A percentile compares a stretch with the other conserved stretches of the same genome.
Evolutionary conservation across 2,329 filamentous ascomycete genomes (phyloP).

Genomic region (Aspergillus floridensis): DNA sequence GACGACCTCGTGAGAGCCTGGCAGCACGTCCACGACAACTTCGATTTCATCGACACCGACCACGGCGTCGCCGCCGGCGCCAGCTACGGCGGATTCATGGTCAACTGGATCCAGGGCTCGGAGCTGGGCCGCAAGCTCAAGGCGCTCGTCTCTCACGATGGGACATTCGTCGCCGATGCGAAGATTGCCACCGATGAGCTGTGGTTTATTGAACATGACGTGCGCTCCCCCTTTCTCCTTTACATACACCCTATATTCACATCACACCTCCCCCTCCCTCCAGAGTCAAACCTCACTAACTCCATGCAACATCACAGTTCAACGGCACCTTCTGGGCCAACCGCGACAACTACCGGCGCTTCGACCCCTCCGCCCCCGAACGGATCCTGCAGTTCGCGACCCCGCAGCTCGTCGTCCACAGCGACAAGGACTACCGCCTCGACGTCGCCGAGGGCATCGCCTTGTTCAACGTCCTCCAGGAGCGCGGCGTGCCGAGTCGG

Average conservation of each 20-base stretch:
- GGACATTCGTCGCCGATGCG: slow-evolving; percentile 66
- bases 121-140: slow-evolving; percentile 79
- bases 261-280: neutral
- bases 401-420: slow-evolving; percentile 81
- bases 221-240: slow-evolving; percentile 15
- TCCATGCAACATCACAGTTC: slow-evolving; percentile 31
- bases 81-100: slow-evolving; percentile 47
- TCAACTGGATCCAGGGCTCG: slow-evolving; percentile 86
- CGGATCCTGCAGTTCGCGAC: slow-evolving; percentile 69
- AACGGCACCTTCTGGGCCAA: slow-evolving; percentile 53
- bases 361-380: slow-evolving; percentile 61
- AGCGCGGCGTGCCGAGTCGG: slow-evolving; percentile 68
- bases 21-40: slow-evolving; percentile 59
- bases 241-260: too few species aligned
- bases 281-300: neutral
- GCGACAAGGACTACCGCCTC: slow-evolving; percentile 80
- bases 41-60: slow-evolving; percentile 39
- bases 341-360: slow-evolving; percentile 63
- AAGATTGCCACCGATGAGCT: slow-evolving; percentile 52
- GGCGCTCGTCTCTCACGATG: slow-evolving; percentile 84
- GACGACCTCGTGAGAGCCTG: slow-evolving; percentile 76
- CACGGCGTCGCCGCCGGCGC: slow-evolving; percentile 42
- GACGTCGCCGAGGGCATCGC: slow-evolving; percentile 75
- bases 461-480: slow-evolving; percentile 78
- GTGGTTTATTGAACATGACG: slow-evolving; percentile 52